Evolutionary conservation across 345 rosid species (phyloP).

Genomic region (Balakata baccata): DNA sequence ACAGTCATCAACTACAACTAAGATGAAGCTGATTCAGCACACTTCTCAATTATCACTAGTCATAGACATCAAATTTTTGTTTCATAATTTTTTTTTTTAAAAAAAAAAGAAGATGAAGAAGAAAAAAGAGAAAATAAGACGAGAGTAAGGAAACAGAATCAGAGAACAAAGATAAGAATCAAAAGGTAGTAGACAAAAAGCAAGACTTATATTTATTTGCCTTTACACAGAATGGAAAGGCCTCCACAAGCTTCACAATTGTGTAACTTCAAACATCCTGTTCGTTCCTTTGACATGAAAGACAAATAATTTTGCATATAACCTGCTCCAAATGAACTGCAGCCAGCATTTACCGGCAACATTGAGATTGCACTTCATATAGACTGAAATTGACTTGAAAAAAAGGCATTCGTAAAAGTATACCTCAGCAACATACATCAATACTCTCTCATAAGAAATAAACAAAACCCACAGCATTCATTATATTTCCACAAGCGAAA

Average conservation of each 20-base stretch:
- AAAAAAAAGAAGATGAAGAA: not conserved
- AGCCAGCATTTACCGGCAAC: not conserved
- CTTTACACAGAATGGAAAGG: not conserved
- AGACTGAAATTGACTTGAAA: not conserved
- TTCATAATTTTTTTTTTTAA: not conserved
- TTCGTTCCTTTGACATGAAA: conserved; percentile 1
- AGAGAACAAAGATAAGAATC: not conserved
- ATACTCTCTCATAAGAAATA: not conserved
- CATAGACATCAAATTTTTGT: not conserved
- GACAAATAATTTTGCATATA: conserved; percentile 4
- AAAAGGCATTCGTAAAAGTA: not conserved
- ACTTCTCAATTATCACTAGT: not conserved
- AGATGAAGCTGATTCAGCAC: not conserved
- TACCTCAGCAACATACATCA: not conserved
- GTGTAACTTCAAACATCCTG: not conserved
- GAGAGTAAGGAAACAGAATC: not conserved
- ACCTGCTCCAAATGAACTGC: not conserved
- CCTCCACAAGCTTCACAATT: not conserved
- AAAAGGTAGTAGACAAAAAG: not conserved
- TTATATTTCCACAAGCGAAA: conserved; percentile 10
- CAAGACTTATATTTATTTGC: not conserved
- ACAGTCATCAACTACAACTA: too few species aligned
- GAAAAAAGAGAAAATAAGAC: not conserved
- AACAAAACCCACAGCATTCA: not conserved
- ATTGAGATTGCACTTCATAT: not conserved